Base-by-base conservation (phyloP, 495 filamentous ascomycete species). In the Aspergillus sparsus region DNA sequence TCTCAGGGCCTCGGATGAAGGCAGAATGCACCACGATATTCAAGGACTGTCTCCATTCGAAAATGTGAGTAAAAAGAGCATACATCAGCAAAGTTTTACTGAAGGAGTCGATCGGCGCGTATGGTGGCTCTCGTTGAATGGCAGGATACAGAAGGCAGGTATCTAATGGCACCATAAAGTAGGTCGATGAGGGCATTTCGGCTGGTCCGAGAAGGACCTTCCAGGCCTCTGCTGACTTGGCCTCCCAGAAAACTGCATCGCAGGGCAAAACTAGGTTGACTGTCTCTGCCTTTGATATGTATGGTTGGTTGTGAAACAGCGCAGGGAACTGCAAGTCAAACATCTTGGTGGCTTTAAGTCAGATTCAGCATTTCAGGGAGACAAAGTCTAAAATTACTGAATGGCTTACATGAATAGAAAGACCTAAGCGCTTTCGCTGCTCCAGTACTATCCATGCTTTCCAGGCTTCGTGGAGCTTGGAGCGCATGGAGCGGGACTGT, bases 271-370 rank as follows among this genome's bases (percentile, higher is more conserved):
- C 50, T 11, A 53, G 50, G 18, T 53, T 53, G 9, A 53, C 50
- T 5, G 50, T 37, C 12, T 53, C 50, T 9, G 50, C 31, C 18
- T 53, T 53, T 6, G 50, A 37, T 6, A 53, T 53, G 33, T 53
- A 53, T 7, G 50, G 50, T 18, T 53, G 50, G 33, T 35, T 53
- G 10, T 53, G 50, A 36, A 53, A 37, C 31, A 53, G 32, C 15
- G 50, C 50, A n/a, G 50, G 50, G n/a, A 53, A 53, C 35, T 53
- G 50, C 9, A 53, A 32, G 32, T 53, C 50, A n/a, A 53, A 53
- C 31, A 53, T 32, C 50, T 53, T 13, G 39, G 21, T 27, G 3
- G 21, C 3, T 27, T 27, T 27, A 27, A 1, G 21, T 27, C 21
- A 27, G 21, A 27, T 27, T 27, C 3, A 27, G 21, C 21, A 27